Evolutionary conservation across 1,284 basidiomycete genomes (phyloP).

Genomic region (Xerocomus amazonicus): DNA sequence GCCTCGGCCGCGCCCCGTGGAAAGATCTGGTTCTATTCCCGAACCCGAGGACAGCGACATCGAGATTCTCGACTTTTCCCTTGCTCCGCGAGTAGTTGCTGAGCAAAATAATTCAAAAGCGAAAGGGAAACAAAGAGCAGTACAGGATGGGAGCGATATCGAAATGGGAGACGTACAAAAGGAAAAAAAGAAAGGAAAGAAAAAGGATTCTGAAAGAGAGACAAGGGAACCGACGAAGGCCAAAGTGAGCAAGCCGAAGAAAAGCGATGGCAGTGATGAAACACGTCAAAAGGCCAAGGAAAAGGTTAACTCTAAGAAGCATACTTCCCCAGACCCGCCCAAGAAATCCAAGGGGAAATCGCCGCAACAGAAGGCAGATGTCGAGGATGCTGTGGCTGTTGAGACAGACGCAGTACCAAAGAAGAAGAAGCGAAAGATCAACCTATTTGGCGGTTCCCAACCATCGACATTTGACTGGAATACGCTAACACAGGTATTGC

Average conservation of each 20-base stretch:
- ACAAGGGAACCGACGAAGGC: constrained; percentile 23
- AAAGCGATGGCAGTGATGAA: constrained; percentile 20
- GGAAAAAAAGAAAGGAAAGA: constrained; percentile 22
- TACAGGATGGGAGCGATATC: constrained; percentile 8
- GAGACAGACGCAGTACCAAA: constrained; percentile 34
- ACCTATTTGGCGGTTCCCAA: constrained; percentile 45
- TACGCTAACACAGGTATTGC: constrained; percentile 35
- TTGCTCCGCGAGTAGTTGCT: constrained; percentile 5
- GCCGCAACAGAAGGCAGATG: constrained; percentile 9
- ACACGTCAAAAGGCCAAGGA: constrained; percentile 19
- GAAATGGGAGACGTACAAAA: constrained; percentile 12
- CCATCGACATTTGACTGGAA: constrained; percentile 42
- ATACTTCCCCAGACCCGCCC: constrained; percentile 13
- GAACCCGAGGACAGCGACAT: constrained; percentile 30
- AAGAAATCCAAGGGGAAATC: constrained; percentile 20
- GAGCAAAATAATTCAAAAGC: constrained; percentile 18
- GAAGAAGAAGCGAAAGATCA: constrained; percentile 62
- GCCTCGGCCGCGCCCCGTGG: constrained; percentile 18
- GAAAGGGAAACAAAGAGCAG: constrained; percentile 29
- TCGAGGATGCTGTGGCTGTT: constrained; percentile 16
- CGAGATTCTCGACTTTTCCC: constrained; percentile 22
- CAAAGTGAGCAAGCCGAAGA: constrained; percentile 24
- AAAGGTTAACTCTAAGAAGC: constrained; percentile 24
- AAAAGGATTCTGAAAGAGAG: constrained; percentile 34
- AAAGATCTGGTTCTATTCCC: constrained; percentile 13